Evolutionary conservation across 163 green algal species (phyloP).

Genomic region (Chlorella variabilis): DNA sequence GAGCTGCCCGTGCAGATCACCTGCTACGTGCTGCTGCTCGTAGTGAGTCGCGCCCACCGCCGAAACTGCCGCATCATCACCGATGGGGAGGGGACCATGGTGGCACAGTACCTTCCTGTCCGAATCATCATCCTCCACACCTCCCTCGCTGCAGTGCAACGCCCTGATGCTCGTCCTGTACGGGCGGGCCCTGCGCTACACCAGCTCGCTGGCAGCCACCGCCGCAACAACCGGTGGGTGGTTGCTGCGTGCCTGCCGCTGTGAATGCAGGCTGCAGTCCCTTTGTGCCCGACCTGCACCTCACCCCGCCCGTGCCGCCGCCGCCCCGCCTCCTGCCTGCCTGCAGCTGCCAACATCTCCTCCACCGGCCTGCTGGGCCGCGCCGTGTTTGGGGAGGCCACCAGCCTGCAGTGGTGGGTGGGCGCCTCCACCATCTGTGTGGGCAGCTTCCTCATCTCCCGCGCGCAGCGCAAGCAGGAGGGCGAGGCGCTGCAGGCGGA

Average conservation of each 20-base stretch:
- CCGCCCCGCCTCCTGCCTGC: too few relatives aligned
- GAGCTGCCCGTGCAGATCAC: background rate
- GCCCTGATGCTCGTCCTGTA: constrained; percentile 8
- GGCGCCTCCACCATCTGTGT: constrained; percentile 17
- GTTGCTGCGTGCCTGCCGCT: too few relatives aligned
- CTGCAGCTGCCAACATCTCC: constrained; percentile 17
- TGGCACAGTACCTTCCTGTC: too few relatives aligned
- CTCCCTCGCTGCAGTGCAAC: constrained; percentile 8
- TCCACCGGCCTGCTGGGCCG: constrained; percentile 30
- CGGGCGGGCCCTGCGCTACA: constrained; percentile 14
- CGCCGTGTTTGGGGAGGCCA: constrained; percentile 15
- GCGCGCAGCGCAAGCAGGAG: background rate
- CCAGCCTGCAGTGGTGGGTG: constrained; percentile 35
- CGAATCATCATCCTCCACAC: background rate
- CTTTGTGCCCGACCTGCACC: too few relatives aligned
- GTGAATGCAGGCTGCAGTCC: too few relatives aligned
- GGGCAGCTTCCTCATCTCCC: constrained; percentile 12
- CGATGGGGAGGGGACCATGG: too few relatives aligned
- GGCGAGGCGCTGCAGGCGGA: background rate
- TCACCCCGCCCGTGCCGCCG: too few relatives aligned
- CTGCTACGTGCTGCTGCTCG: constrained; percentile 15
- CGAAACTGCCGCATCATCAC: too few relatives aligned
- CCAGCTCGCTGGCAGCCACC: constrained; percentile 13
- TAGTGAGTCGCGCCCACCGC: background rate
- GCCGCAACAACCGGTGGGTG: background rate